Percentiles rank a stretch among this genome's conserved stretches.
Evolutionary conservation across 2,329 filamentous ascomycete genomes (phyloP).

Genomic region (Aspergillus ustus): DNA sequence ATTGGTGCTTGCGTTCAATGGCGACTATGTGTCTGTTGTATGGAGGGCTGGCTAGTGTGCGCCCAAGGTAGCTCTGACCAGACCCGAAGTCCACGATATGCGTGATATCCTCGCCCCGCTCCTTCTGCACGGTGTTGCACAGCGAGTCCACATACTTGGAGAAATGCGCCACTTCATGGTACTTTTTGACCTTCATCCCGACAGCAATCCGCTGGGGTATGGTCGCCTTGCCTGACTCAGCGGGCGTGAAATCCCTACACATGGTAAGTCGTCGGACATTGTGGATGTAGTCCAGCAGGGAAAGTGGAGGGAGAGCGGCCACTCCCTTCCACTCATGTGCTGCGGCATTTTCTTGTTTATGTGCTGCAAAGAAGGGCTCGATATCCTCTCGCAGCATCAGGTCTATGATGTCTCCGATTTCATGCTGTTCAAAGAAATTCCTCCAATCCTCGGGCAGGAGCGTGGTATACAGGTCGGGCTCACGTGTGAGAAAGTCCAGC

Average conservation of each 20-base stretch:
- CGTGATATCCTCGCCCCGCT: slow-evolving; percentile 61
- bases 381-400: slow-evolving; percentile 80
- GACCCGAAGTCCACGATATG: slow-evolving; percentile 96
- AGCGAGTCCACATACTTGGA: slow-evolving; percentile 81
- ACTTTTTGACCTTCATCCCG: slow-evolving; percentile 95
- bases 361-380: slow-evolving; percentile 41
- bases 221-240: slow-evolving; percentile 45
- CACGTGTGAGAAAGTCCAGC: slow-evolving; percentile 88
- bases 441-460: slow-evolving; percentile 83
- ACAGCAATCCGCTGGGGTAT: slow-evolving; percentile 75
- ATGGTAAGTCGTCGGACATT: slow-evolving; percentile 73
- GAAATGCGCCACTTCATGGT: slow-evolving; percentile 91
- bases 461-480: slow-evolving; percentile 79
- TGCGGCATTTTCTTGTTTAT: slow-evolving; percentile 15
- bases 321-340: slow-evolving; percentile 49
- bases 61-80: slow-evolving; percentile 93
- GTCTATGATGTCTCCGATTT: slow-evolving; percentile 77
- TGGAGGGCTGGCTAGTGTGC: slow-evolving; percentile 80
- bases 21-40: slow-evolving; percentile 88
- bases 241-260: slow-evolving; percentile 61
- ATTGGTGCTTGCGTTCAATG: slow-evolving; percentile 84
- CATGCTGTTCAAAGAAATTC: slow-evolving; percentile 70
- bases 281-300: slow-evolving; percentile 72
- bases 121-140: slow-evolving; percentile 57
- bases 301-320: slow-evolving; percentile 51